These are phyloP conservation scores for Neonectria coccinea DNA, from an alignment of 2,329 filamentous ascomycete species.

Conservation along the genomic window DNA sequence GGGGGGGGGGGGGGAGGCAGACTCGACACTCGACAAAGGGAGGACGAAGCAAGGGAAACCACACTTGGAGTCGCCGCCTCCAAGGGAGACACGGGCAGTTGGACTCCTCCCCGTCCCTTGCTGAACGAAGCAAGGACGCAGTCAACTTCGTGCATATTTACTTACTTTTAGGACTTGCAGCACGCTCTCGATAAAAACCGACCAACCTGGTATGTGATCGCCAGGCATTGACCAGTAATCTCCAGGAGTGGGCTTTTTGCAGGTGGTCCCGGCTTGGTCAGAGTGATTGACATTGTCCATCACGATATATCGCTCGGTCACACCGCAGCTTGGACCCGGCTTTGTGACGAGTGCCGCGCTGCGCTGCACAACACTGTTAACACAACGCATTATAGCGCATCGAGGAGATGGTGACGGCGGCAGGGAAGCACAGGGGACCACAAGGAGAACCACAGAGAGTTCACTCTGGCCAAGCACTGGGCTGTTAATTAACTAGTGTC, in stretches of 20 bases:
- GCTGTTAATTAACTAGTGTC: background rate
- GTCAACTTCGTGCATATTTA: background rate
- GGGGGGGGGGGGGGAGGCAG: background rate
- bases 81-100: background rate
- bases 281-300: slow-evolving; percentile 23
- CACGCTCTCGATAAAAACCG: background rate
- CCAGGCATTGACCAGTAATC: slow-evolving; percentile 46
- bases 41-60: slow-evolving; percentile 2
- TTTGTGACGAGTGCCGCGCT: slow-evolving; percentile 19
- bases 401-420: background rate
- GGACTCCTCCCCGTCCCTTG: background rate
- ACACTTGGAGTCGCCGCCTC: background rate
- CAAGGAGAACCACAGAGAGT: slow-evolving; percentile 1
- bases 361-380: background rate
- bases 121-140: background rate
- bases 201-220: slow-evolving; percentile 26
- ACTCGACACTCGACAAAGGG: slow-evolving; percentile 1
- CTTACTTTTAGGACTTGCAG: background rate
- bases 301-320: slow-evolving; percentile 28
- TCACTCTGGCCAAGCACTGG: slow-evolving; percentile 3
- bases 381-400: slow-evolving; percentile 8
- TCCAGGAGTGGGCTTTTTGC: slow-evolving; percentile 39
- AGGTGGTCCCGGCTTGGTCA: slow-evolving; percentile 41
- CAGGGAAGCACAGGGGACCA: slow-evolving; percentile 10
- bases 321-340: slow-evolving; percentile 25